Base-by-base conservation (phyloP, 352 stramenopile species). In the Globisporangium nagaii region DNA sequence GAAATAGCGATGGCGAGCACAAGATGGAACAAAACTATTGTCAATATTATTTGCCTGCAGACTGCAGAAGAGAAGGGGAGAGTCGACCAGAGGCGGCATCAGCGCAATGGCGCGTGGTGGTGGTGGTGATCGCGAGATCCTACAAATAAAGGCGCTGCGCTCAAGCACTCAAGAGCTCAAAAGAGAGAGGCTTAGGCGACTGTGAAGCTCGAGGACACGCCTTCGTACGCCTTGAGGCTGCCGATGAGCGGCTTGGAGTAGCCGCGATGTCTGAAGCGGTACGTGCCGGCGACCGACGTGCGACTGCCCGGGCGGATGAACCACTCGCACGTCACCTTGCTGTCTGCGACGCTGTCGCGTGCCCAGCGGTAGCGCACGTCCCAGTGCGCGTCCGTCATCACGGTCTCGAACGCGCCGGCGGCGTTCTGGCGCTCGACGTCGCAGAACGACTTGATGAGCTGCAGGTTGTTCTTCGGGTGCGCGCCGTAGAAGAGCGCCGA, bases 301-400 rank as follows among this genome's bases (percentile, higher is more conserved):
- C 56, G 44, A 34, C 47, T 56, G 8, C 67, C 66, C 4, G 39
- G 10, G 4, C 74, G 71, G 20, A 82, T 70, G 52, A 52, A 69
- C 72, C 72, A 82, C 52, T 71, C 62, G 54, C 71, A 81, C 41
- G 56, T 72, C 43, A 63, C 74, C 44, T 72, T 75, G 51, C 70
- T 82, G 41, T 79, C 62, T 20, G 43, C 37, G 40, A 63, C 39
- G 22, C 62, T 51, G 20, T 62, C 41, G 51, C 63, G 62, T 3
- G n/a, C 40, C 72, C 73, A 84, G 20, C 56, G 40, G 56, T 68
- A 82, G 19, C 73, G 73, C 19, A 82, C 30, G 28, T 82, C 73
- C 74, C 74, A 86, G 47, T 84, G 69, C 1, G 61, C 63, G 44
- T 88, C 76, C 1, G 66, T 81, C 62, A 84, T 51, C n/a, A 74